Base-by-base conservation (phyloP, 2,329 filamentous ascomycete genomes). In the Bipolaris bicolor region DNA sequence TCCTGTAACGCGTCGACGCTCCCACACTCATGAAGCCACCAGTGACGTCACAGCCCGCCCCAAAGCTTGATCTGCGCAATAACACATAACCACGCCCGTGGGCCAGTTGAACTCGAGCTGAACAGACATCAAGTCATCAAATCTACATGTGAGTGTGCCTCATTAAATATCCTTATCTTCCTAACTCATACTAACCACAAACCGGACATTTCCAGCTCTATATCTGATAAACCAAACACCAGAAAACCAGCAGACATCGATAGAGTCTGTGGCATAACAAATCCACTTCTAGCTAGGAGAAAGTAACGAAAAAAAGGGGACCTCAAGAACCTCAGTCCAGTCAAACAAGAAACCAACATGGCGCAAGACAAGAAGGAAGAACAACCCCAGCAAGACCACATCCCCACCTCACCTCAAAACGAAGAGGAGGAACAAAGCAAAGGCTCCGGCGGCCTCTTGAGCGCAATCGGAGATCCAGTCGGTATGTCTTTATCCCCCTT, bases 391-490 rank as follows among this genome's bases (percentile, higher is more conserved):
- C 53, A 68, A 50, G 52, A 68, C 18, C 71, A 75, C 68, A 72
- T 75, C 60, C 73, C 69, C 43, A 62, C 61, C 6, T 41, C 54
- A 13, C 40, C 49, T 22, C 57, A 68, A 20, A 40, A 62, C 3
- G 49, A 65, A 22, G 49, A 68, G 6, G 56, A 72, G 37, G 59
- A 74, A 16, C 57, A 68, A 24, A 41, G 55, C 18, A 53, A 62
- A 16, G 67, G 67, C 18, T 58, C 64, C 1, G 67, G 70, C 11
- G 73, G 73, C 15, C 64, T 76, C 1, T 43, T 76, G 13, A 67
- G 68, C 16, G 55, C 58, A 1, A 58, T 76, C 37, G 73, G 71
- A 3, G 73, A 76, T 51, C 73, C 73, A 10, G 47, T 70, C 11
- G 73, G 73, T 75, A 64, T 33, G 58, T 29, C 26, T 22, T 31